Evolutionary conservation across 2,329 filamentous ascomycete genomes (phyloP), one percentile per base, ranked within the genome.

Genomic region (Hymenoscyphus infarciens): DNA sequence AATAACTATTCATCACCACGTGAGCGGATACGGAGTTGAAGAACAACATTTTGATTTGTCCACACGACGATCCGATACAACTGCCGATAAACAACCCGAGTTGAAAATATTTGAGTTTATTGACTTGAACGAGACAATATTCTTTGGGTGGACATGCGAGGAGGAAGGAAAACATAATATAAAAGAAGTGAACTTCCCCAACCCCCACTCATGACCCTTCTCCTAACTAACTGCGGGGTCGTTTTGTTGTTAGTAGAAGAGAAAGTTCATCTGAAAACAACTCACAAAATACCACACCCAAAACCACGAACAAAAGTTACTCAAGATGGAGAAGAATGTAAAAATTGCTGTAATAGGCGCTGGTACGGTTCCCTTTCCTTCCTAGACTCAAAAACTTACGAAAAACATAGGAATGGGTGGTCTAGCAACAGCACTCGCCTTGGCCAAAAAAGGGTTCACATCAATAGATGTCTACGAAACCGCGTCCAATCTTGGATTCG

Each of bases 401-500:
- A 2, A 3, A 15, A 38, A 7, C 2, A 31, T 63, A 88, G 89
- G 90, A 67, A 94, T 95, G 89, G 90, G 90, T 59, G 91, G 91
- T 31, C 79, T 94, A 31, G 85, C 88, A 62, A 82, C 81, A 59
- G 89, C 90, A 6, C 81, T 94, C 39, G 84, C 89, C 13, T 82
- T 94, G 39, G 89, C 90, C 49, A 89, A 89, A 76, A 86, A 87
- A 69, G 91, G 90, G 7, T 93, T 94, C 76, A 84, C 80, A 67
- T 79, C 89, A 62, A 87, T 94, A 70, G 80, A 88, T 61, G 84
- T 94, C 58, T 94, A 87, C 74, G 91, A 94, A 74, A 83, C 82
- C 39, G 90, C 90, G 0, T 84, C 87, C 4, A 83, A 86, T 67
- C 81, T 94, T 3, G 90, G 90, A 5, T 94, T 94, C 70, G 90